Conservation (phyloP, 805 yeast genomes). For the Hanseniaspora lachancei region DNA sequence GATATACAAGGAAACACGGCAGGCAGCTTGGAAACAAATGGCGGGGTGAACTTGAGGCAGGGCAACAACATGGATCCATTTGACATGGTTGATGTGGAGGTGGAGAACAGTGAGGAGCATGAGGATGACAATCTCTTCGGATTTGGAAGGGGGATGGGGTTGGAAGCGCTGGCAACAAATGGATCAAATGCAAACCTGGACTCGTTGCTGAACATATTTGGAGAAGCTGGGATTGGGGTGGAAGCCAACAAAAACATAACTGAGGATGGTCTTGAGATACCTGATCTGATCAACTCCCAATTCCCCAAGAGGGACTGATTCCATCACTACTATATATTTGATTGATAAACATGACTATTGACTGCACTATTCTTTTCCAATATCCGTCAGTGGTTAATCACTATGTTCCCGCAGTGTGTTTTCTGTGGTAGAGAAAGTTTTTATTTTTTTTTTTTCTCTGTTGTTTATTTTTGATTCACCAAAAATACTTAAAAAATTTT, state of each 20-base stretch:
- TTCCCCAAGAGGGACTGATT: background rate
- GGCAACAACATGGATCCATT: background rate
- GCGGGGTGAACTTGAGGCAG: background rate
- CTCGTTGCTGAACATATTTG: slow-evolving; percentile 5
- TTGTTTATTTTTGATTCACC: too few relatives aligned
- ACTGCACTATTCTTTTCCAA: too few relatives aligned
- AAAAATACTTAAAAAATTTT: too few relatives aligned
- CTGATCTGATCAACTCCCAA: slow-evolving; percentile 29
- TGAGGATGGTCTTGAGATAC: slow-evolving; percentile 28
- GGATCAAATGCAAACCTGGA: slow-evolving; percentile 9
- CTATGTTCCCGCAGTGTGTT: too few relatives aligned
- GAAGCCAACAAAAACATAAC: slow-evolving; percentile 17
- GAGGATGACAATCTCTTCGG: slow-evolving; percentile 5
- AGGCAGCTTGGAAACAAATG: background rate
- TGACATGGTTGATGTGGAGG: background rate
- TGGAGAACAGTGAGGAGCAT: slow-evolving; percentile 1
- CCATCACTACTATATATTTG: background rate
- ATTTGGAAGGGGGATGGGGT: slow-evolving; percentile 10
- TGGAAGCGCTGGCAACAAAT: slow-evolving; percentile 2
- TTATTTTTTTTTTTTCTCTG: too few relatives aligned
- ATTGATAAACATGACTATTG: background rate
- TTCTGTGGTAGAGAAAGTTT: too few relatives aligned
- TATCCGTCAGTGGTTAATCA: too few relatives aligned
- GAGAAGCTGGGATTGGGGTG: background rate
- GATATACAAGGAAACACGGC: background rate